Conservation (phyloP, 1,139 yeast species). For the Taphrina deformans region DNA sequence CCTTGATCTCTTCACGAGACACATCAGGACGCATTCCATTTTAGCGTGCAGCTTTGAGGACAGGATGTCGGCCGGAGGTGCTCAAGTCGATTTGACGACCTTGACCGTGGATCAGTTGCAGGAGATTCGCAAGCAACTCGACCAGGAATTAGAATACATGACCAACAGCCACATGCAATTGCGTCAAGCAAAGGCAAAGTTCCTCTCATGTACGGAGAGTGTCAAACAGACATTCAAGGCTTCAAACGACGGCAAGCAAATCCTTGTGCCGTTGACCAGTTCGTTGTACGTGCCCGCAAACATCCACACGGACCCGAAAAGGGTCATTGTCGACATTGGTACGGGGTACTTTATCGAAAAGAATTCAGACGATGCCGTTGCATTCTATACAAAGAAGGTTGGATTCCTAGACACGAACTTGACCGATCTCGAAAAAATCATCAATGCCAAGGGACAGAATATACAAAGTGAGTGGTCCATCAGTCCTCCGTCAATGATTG, state of each 20-base stretch:
- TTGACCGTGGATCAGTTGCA: constrained; percentile 80
- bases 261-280: constrained; percentile 84
- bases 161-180: constrained; percentile 81
- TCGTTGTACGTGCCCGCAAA: constrained; percentile 88
- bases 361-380: constrained; percentile 62
- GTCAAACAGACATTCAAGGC: constrained; percentile 59
- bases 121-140: constrained; percentile 80
- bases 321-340: constrained; percentile 88
- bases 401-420: constrained; percentile 71
- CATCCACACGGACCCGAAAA: constrained; percentile 55
- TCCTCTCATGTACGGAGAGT: constrained; percentile 75
- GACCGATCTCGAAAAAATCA: constrained; percentile 69
- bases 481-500: neutral
- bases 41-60: neutral
- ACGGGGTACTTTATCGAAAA: constrained; percentile 95
- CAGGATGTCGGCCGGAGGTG: constrained; percentile 22
- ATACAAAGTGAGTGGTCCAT: constrained; percentile 20
- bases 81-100: constrained; percentile 57
- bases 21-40: too few relatives aligned
- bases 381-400: constrained; percentile 73
- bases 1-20: neutral
- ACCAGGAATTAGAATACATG: constrained; percentile 81
- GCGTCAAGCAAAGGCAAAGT: constrained; percentile 77
- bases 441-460: constrained; percentile 44
- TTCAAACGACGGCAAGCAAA: constrained; percentile 50